phyloP scores from a whole-genome alignment of 495 filamentous ascomycete species.

The Haplographium delicatum region DNA sequence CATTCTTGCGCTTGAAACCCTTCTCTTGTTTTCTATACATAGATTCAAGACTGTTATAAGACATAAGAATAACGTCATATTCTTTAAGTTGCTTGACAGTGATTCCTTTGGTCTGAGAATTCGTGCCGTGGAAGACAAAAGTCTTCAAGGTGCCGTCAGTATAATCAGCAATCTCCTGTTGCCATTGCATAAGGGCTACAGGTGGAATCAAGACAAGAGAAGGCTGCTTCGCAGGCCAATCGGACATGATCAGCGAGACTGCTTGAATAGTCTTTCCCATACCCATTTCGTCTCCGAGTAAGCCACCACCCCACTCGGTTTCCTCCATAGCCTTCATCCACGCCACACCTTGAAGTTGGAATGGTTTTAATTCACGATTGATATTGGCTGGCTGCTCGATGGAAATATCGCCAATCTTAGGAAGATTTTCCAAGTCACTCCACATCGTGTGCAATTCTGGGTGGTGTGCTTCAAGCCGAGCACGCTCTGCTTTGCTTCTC shows the following conservation, averaged over 20 bases:
- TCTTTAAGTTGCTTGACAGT: constrained; percentile 65
- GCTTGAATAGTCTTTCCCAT: constrained; percentile 99
- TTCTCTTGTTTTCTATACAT: constrained; percentile 89
- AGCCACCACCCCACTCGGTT: constrained; percentile 76
- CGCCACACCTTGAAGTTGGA: constrained; percentile 86
- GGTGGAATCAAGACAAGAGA: constrained; percentile 90
- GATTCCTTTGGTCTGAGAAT: constrained; percentile 71
- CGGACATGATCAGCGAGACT: constrained; percentile 94
- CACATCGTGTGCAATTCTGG: constrained; percentile 79
- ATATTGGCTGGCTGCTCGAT: constrained; percentile 76
- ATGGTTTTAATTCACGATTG: constrained; percentile 75
- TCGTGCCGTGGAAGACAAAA: constrained; percentile 82
- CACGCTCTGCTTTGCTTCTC: constrained; percentile 27
- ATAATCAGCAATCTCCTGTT: constrained; percentile 85
- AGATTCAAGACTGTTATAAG: constrained; percentile 88
- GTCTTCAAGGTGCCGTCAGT: constrained; percentile 86
- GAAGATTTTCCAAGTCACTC: constrained; percentile 62
- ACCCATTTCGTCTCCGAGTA: constrained; percentile 95
- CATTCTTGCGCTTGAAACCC: constrained; percentile 75
- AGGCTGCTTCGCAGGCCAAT: constrained; percentile 76
- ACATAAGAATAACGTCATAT: constrained; percentile 93
- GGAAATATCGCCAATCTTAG: constrained; percentile 56
- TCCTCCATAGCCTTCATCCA: constrained; percentile 92
- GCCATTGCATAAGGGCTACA: constrained; percentile 96
- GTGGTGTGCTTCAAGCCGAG: constrained; percentile 68